Conservation (phyloP, 2,329 filamentous ascomycete species). For the Geosmithia flava region DNA sequence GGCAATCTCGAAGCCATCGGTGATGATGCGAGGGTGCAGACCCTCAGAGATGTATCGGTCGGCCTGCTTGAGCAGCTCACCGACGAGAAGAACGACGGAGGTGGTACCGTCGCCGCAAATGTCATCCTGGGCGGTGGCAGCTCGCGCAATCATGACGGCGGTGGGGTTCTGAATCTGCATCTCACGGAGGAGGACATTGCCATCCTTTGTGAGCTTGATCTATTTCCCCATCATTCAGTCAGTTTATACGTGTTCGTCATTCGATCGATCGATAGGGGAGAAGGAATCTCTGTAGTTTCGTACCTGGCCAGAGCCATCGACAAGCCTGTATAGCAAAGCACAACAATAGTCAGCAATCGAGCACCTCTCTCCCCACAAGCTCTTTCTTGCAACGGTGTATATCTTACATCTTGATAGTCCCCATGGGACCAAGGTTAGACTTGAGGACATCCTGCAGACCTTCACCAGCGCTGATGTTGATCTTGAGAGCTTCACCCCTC, state of each 20-base stretch:
- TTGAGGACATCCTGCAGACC: conserved; percentile 89
- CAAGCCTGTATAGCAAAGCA: conserved; percentile 34
- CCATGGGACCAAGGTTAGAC: conserved; percentile 87
- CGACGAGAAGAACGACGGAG: conserved; percentile 87
- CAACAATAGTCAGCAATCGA: not conserved
- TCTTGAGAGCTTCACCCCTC: conserved; percentile 88
- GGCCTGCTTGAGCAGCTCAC: conserved; percentile 95
- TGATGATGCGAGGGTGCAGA: conserved; percentile 92
- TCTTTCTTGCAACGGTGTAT: not conserved
- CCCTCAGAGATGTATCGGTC: conserved; percentile 93
- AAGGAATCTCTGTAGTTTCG: conserved; percentile 11
- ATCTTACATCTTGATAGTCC: conserved; percentile 85
- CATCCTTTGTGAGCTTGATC: conserved; percentile 99
- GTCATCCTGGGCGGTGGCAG: conserved; percentile 94
- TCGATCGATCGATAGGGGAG: conserved; percentile 9
- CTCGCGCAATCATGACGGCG: conserved; percentile 70
- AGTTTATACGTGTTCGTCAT: conserved; percentile 6
- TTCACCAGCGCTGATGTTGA: conserved; percentile 95
- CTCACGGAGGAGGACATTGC: conserved; percentile 69
- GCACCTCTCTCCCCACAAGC: too few relatives aligned
- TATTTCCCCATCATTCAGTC: conserved; percentile 19
- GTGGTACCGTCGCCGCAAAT: conserved; percentile 98
- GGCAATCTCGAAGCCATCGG: conserved; percentile 93
- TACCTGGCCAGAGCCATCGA: conserved; percentile 59
- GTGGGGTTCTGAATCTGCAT: conserved; percentile 98